Conservation (phyloP, 768 basidiomycete genomes). For the Pleurotus cornucopiae region DNA sequence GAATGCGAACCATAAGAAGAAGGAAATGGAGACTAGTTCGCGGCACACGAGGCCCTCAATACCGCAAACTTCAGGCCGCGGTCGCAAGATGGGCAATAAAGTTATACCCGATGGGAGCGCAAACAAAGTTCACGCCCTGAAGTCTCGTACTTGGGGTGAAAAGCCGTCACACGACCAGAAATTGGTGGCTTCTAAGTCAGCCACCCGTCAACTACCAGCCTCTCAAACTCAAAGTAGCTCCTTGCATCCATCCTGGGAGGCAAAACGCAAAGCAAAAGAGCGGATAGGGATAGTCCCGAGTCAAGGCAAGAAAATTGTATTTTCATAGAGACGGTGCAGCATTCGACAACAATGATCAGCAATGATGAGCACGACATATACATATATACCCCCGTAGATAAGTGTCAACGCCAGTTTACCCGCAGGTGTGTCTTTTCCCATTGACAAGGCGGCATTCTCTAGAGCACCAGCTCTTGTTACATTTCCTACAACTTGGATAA, state of each 20-base stretch:
- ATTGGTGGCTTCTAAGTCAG: neutral
- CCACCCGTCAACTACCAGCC: conserved; percentile 8
- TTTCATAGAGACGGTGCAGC: conserved; percentile 20
- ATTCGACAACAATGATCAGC: no score
- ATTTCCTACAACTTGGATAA: conserved; percentile 60
- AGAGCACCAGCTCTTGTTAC: conserved; percentile 61
- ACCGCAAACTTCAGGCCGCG: conserved; percentile 7
- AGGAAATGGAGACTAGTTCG: conserved; percentile 29
- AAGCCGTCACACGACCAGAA: conserved; percentile 1
- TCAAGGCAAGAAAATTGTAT: conserved; percentile 86
- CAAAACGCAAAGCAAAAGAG: conserved; percentile 72
- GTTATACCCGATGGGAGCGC: neutral
- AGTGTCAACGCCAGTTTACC: neutral
- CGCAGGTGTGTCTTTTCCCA: conserved; percentile 49
- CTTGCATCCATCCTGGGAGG: conserved; percentile 97
- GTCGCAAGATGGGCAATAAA: neutral
- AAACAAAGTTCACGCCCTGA: neutral
- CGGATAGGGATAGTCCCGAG: conserved; percentile 57
- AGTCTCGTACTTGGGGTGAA: neutral
- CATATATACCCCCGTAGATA: no score
- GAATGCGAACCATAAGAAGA: conserved; percentile 89
- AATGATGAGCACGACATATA: no score
- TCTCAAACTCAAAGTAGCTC: conserved; percentile 27
- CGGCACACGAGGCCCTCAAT: neutral
- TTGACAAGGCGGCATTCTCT: conserved; percentile 52